These are phyloP conservation scores for sunflower (Helianthus annuus) DNA, from an alignment of 129 eudicot species.

Conservation along the genomic window HanXRQr2.0-SUNRISE NC_035444.2:95147677-95148176, in stretches of 20 bases:
- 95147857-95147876: constrained; percentile 56
- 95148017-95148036: constrained; percentile 79
- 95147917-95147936: constrained; percentile 7
- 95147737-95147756: constrained; percentile 6
- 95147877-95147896: background rate
- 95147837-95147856: constrained; percentile 86
- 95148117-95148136: constrained; percentile 53
- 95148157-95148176: constrained; percentile 4
- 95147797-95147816: constrained; percentile 95
- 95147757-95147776: constrained; percentile 56
- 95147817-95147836: constrained; percentile 84
- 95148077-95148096: constrained; percentile 99
- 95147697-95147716: constrained; percentile 20
- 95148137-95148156: constrained; percentile 40
- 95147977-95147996: constrained; percentile 98
- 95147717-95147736: background rate
- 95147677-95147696: constrained; percentile 81
- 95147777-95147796: constrained; percentile 91
- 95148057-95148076: constrained; percentile 72
- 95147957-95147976: constrained; percentile 95
- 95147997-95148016: constrained; percentile 94
- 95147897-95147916: background rate
- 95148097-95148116: constrained; percentile 92
- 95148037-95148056: constrained; percentile 95
- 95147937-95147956: constrained; percentile 84